A percentile compares a stretch with the other conserved stretches of the same genome.
Evolutionary conservation across 352 stramenopile genomes (phyloP).

Genomic region (Hyaloperonospora arabidopsidis): DNA sequence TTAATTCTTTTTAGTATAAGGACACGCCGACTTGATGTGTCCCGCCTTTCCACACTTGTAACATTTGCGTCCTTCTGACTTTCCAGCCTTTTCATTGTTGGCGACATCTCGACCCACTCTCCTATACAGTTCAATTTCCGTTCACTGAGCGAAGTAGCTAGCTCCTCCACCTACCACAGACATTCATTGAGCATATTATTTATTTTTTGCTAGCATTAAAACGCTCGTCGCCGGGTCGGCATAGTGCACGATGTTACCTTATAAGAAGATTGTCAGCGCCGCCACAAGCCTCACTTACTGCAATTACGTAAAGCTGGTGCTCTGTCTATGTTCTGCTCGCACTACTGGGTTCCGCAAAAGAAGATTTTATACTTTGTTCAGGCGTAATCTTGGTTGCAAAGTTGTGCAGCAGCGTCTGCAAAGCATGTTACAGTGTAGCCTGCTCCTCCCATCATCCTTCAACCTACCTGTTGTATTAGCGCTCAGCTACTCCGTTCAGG

Average conservation of each 20-base stretch:
- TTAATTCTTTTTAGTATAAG: neutral
- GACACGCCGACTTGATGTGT: slow-evolving; percentile 5
- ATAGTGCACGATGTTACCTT: neutral
- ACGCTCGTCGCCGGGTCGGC: neutral
- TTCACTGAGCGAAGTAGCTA: neutral
- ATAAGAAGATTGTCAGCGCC: neutral
- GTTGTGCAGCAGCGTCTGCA: neutral
- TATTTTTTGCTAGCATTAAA: neutral
- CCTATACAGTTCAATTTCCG: neutral
- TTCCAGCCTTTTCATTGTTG: neutral
- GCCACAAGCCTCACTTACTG: neutral
- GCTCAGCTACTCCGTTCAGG: neutral
- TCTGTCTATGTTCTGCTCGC: neutral
- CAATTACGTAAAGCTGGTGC: neutral
- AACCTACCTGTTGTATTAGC: neutral
- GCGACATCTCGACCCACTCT: neutral
- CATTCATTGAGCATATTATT: neutral
- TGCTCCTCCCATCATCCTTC: neutral
- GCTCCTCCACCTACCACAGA: neutral
- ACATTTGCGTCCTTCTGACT: slow-evolving; percentile 2
- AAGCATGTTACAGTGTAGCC: neutral
- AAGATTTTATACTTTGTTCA: slow-evolving; percentile 1
- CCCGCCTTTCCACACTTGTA: slow-evolving; percentile 6
- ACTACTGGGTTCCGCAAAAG: neutral
- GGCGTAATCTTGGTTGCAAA: neutral